Evolutionary conservation across 345 rosid genomes (phyloP).

Genomic region (Brassica carinata): DNA sequence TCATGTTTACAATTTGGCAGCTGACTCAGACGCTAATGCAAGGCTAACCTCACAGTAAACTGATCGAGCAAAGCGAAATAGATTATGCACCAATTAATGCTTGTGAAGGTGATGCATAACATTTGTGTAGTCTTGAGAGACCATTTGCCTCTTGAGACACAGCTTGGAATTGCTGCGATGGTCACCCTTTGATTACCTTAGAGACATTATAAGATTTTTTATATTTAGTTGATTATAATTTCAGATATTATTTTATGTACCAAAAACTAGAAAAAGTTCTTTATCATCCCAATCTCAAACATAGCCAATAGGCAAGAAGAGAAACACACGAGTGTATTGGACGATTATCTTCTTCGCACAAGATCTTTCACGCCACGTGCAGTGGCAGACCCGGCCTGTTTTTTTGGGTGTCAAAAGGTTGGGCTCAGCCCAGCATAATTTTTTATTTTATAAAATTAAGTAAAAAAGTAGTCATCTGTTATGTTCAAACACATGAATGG

Average conservation of each 20-base stretch:
- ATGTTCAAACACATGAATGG: too few species aligned
- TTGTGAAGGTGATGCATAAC: slow-evolving; percentile 50
- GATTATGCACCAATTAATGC: slow-evolving; percentile 27
- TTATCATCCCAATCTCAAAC: background rate
- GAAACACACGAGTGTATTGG: background rate
- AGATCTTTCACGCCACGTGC: background rate
- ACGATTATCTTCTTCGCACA: slow-evolving; percentile 4
- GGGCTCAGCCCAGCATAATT: too few species aligned
- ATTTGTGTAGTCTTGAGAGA: slow-evolving; percentile 58
- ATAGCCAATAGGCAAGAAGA: background rate
- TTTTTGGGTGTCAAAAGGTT: too few species aligned
- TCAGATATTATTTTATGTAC: too few species aligned
- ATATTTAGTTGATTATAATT: background rate
- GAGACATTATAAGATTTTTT: background rate
- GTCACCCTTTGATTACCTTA: slow-evolving; percentile 19
- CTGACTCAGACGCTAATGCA: slow-evolving; percentile 29
- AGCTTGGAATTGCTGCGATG: slow-evolving; percentile 59
- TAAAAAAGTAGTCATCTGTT: too few species aligned
- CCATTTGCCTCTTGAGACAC: slow-evolving; percentile 70
- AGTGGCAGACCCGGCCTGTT: too few species aligned
- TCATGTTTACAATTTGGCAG: slow-evolving; percentile 57
- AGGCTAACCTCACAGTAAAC: slow-evolving; percentile 40
- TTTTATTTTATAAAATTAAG: too few species aligned
- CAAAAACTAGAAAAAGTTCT: background rate
- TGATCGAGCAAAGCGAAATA: slow-evolving; percentile 46